Evolutionary conservation across 305 asterid species (phyloP), one percentile per base, ranked within the genome.

Genomic region (Petunia hybrid): DNA sequence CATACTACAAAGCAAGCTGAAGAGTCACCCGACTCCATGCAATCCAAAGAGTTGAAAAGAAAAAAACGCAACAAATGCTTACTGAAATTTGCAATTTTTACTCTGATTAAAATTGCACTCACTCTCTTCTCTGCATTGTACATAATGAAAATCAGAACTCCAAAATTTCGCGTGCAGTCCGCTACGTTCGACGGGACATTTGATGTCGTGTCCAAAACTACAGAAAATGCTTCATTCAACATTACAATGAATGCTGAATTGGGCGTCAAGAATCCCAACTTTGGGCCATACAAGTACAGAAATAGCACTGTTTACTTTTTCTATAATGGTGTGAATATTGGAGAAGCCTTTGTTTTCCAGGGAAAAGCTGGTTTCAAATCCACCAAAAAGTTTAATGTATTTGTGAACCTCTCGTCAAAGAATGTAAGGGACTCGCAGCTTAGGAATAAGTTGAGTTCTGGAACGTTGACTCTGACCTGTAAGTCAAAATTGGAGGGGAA

Each of bases 401-500:
- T 55, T 8, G 87, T 70, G 76, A 83, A 74, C 36, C 46, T 88
- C 31, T 55, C 35, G 1, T 71, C 82, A 0, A 36, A 38, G 6
- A 43, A 36, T 22, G 46, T 55, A 3, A 45, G 43, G 31, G 43
- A 2, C 51, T 69, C 4, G 77, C 38, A 77, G 56, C 45, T 81
- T 12, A 75, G 53, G 13, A 61, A 48, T 22, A 90, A 87, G 55
- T n/a, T 84, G 81, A 80, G 43, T 7, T 39, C 39, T 3, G 88
- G 88, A 12, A 10, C 79, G 0, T 55, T 90, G 75, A 48, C 35
- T 35, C 40, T 88, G 40, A 79, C 51, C 14, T 66, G 86, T 74
- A 77, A 43, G 67, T 85, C 89, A 53, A 73, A 51, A 36, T 31
- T 91, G 86, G 80, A 31, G 14, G 97, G 97, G 14, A 87, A 78